A percentile compares a stretch with the other conserved stretches of the same genome.
Conservation (phyloP, 495 filamentous ascomycete genomes). For the Neurospora tetraspora region DNA sequence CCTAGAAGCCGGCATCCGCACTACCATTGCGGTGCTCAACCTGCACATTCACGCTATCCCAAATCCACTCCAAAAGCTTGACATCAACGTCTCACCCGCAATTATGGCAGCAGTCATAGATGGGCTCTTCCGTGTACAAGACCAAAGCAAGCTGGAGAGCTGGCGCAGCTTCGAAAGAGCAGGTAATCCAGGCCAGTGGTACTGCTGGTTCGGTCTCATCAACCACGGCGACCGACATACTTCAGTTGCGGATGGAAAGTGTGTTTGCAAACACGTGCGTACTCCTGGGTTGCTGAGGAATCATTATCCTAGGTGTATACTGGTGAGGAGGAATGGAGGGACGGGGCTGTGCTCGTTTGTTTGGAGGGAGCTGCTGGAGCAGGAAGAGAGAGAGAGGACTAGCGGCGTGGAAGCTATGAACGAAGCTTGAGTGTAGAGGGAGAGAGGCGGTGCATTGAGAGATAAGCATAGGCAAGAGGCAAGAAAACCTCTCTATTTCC, state of each 20-base stretch:
- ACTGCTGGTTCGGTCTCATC: not conserved
- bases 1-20: no score
- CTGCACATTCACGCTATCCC: no score
- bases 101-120: not conserved
- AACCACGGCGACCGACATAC: not conserved
- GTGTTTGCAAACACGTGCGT: not conserved
- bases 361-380: not conserved
- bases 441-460: no score
- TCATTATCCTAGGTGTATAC: not conserved
- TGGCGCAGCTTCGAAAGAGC: not conserved
- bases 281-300: not conserved
- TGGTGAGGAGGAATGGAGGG: not conserved
- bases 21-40: no score
- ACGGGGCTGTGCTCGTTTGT: not conserved
- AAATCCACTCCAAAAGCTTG: no score
- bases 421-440: no score
- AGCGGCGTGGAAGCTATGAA: no score
- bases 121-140: no score
- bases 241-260: not conserved
- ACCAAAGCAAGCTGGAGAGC: not conserved
- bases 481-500: no score
- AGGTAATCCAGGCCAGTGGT: not conserved
- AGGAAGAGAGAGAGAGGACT: no score
- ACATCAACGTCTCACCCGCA: not conserved
- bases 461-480: no score